Evolutionary conservation across 805 yeast species (phyloP).

Genomic region (Torulaspora indica): DNA sequence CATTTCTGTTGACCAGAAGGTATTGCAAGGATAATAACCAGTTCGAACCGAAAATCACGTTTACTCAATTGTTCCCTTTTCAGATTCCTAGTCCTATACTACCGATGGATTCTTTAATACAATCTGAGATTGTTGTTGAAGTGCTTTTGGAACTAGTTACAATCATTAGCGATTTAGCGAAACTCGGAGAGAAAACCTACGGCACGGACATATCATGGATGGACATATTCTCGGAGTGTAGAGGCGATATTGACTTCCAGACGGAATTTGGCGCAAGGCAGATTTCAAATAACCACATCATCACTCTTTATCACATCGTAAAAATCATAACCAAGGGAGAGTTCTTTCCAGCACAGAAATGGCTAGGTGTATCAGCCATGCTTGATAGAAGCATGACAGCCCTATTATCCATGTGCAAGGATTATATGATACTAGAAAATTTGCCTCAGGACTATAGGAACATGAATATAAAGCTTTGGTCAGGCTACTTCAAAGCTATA

Average conservation of each 20-base stretch:
- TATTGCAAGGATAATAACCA: constrained; percentile 39
- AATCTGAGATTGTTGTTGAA: constrained; percentile 66
- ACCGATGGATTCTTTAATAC: constrained; percentile 70
- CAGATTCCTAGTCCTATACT: constrained; percentile 57
- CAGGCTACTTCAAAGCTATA: constrained; percentile 54
- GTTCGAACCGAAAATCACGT: constrained; percentile 57
- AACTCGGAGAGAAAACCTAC: constrained; percentile 42
- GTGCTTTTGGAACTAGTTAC: constrained; percentile 63
- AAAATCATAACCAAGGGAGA: constrained; percentile 49
- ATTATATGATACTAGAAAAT: constrained; percentile 44
- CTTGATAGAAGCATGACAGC: constrained; percentile 53
- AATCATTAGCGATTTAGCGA: constrained; percentile 52
- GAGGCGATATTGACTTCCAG: constrained; percentile 40
- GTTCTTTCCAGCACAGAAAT: constrained; percentile 62
- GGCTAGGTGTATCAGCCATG: constrained; percentile 65
- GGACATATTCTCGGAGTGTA: constrained; percentile 38
- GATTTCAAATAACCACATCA: constrained; percentile 42
- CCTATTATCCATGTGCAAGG: constrained; percentile 49
- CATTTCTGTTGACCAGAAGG: constrained; percentile 50
- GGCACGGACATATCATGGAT: constrained; percentile 43
- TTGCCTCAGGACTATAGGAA: constrained; percentile 39
- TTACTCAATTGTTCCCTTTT: constrained; percentile 65
- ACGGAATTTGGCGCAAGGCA: constrained; percentile 40
- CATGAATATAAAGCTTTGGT: constrained; percentile 53
- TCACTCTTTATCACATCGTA: constrained; percentile 44